Percentiles rank a stretch among this genome's conserved stretches.
phyloP scores from a whole-genome alignment of 257 asterid species.

The Ilex asprella region DNA sequence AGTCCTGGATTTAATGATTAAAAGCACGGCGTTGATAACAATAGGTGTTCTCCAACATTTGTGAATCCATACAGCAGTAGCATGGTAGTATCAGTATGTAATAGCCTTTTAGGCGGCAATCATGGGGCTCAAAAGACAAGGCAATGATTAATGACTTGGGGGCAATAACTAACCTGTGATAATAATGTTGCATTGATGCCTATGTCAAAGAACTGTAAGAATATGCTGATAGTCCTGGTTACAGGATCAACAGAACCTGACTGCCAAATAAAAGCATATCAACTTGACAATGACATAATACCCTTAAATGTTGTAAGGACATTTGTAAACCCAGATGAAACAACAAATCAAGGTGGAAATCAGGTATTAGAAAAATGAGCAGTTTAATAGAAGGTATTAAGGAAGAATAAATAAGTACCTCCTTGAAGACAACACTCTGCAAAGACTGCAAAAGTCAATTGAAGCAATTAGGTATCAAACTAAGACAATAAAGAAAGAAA shows the following conservation, averaged over 20 bases:
- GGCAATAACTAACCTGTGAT: constrained; percentile 66
- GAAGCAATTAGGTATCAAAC: constrained; percentile 15
- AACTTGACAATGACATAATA: constrained; percentile 5
- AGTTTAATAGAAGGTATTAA: constrained; percentile 6
- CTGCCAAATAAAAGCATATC: constrained; percentile 36
- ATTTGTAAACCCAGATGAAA: neutral
- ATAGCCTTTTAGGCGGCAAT: too few species aligned
- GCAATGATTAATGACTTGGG: constrained; percentile 11
- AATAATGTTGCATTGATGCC: constrained; percentile 82
- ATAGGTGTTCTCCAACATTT: too few species aligned
- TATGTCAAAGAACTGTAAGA: constrained; percentile 87
- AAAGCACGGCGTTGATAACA: too few species aligned
- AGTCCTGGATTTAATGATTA: too few species aligned
- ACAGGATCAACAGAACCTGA: constrained; percentile 97
- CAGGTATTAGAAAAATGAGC: constrained; percentile 8
- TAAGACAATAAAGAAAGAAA: neutral
- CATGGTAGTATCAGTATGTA: too few species aligned
- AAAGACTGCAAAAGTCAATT: constrained; percentile 66
- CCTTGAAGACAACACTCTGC: constrained; percentile 95
- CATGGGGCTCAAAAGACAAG: too few species aligned
- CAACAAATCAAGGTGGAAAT: constrained; percentile 8
- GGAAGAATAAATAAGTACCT: constrained; percentile 41
- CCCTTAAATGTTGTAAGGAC: neutral
- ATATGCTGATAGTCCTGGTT: constrained; percentile 86
- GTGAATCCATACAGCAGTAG: too few species aligned